phyloP scores from a whole-genome alignment of 768 basidiomycete species.

The Pisolithus microcarpus region DNA sequence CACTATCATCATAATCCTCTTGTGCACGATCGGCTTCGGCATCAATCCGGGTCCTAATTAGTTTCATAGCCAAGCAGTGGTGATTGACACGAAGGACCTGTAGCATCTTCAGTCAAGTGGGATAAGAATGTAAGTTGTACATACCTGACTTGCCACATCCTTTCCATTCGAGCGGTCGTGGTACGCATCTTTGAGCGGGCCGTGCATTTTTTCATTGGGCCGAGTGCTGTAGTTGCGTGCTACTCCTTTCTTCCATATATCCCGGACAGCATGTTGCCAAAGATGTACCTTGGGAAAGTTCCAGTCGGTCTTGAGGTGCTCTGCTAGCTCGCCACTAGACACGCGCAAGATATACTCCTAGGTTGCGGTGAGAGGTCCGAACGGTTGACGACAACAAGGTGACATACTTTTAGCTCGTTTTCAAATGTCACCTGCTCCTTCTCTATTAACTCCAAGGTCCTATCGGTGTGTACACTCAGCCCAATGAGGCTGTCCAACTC shows the following conservation, averaged over 20 bases:
- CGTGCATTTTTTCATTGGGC: constrained; percentile 26
- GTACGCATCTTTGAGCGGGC: constrained; percentile 21
- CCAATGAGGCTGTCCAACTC: too few relatives aligned
- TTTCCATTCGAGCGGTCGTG: constrained; percentile 27
- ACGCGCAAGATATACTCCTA: neutral
- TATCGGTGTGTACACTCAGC: too few relatives aligned
- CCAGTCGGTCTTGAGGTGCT: constrained; percentile 19
- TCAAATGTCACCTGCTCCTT: too few relatives aligned
- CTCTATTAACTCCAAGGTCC: too few relatives aligned
- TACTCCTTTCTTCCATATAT: constrained; percentile 28
- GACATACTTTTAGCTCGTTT: too few relatives aligned
- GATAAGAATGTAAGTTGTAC: neutral
- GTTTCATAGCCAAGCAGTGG: constrained; percentile 2
- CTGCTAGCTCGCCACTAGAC: too few relatives aligned
- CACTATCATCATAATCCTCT: constrained; percentile 2
- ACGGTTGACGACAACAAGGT: neutral
- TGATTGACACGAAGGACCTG: constrained; percentile 11
- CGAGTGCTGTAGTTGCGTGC: constrained; percentile 27
- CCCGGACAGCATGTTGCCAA: constrained; percentile 24
- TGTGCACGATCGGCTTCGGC: neutral
- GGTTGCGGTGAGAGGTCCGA: neutral
- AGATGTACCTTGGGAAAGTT: constrained; percentile 30
- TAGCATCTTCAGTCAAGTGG: neutral
- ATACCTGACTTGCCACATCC: constrained; percentile 27
- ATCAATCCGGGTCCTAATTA: constrained; percentile 1